phyloP scores from a whole-genome alignment of 495 filamentous ascomycete species.

The Talaromyces ruber region DNA sequence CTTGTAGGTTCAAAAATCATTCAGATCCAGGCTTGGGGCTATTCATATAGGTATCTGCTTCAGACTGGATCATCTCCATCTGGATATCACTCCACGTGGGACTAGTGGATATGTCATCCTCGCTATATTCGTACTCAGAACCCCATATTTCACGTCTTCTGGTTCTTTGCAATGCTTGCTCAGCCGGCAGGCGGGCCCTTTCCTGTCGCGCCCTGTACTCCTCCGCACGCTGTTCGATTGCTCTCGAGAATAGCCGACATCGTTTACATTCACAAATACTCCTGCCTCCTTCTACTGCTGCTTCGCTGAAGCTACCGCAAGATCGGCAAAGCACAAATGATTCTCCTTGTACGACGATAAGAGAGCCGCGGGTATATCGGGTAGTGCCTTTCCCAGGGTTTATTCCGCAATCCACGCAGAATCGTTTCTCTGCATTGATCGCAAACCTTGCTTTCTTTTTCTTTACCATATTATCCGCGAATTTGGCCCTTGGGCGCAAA shows the following conservation, averaged over 20 bases:
- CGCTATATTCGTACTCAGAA: slow-evolving; percentile 2
- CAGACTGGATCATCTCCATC: slow-evolving; percentile 8
- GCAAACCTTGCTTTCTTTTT: slow-evolving; percentile 16
- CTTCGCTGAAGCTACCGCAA: slow-evolving; percentile 11
- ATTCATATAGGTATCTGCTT: slow-evolving; percentile 3
- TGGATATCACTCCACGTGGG: slow-evolving; percentile 5
- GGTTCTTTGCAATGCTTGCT: not conserved
- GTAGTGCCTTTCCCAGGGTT: slow-evolving; percentile 16
- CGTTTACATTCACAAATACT: not conserved
- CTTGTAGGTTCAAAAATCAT: slow-evolving; percentile 1
- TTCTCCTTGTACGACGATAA: slow-evolving; percentile 14
- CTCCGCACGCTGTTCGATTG: not conserved
- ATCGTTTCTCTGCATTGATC: slow-evolving; percentile 18
- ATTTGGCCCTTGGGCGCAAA: slow-evolving; percentile 17
- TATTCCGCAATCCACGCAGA: slow-evolving; percentile 29
- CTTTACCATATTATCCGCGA: slow-evolving; percentile 24
- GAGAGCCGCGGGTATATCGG: slow-evolving; percentile 24
- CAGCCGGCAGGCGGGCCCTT: not conserved
- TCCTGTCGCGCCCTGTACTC: not conserved
- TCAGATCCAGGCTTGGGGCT: not conserved
- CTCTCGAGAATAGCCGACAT: not conserved
- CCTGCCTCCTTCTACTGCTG: not conserved
- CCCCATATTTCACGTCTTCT: not conserved
- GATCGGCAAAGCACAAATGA: slow-evolving; percentile 19
- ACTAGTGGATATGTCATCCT: slow-evolving; percentile 4